These are phyloP conservation scores for Pichia pseudocactophila DNA, from an alignment of 805 yeast genomes.

Conservation along the genomic window DNA sequence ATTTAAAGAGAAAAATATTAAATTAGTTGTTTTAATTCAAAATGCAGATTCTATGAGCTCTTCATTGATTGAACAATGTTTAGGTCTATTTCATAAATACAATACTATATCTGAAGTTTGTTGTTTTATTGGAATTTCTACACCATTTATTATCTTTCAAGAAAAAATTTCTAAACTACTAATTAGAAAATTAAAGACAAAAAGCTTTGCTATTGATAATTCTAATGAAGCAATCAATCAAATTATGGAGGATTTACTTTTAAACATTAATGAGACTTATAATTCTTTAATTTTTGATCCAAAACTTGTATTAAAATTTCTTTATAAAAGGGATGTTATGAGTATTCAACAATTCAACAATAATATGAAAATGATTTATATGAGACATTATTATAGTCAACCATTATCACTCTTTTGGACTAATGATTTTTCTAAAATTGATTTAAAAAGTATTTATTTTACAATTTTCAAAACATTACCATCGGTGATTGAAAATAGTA, in stretches of 20 bases:
- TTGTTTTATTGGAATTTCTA: constrained; percentile 27
- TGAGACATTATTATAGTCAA: constrained; percentile 28
- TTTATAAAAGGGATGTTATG: constrained; percentile 18
- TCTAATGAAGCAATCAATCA: constrained; percentile 24
- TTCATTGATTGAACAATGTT: constrained; percentile 16
- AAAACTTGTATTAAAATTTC: constrained; percentile 20
- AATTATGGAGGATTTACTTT: constrained; percentile 25
- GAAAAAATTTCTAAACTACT: constrained; percentile 25
- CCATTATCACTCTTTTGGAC: constrained; percentile 28
- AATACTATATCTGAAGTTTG: constrained; percentile 13
- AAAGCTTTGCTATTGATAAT: constrained; percentile 24
- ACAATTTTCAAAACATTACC: constrained; percentile 23
- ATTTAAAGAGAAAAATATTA: constrained; percentile 9
- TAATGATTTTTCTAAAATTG: constrained; percentile 20
- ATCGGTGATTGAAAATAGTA: constrained; percentile 18
- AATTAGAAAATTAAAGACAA: constrained; percentile 18
- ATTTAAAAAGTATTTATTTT: constrained; percentile 18
- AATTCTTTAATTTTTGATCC: constrained; percentile 29
- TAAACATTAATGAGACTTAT: constrained; percentile 25
- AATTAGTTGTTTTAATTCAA: constrained; percentile 24
- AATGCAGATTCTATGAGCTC: constrained; percentile 30
- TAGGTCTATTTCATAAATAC: constrained; percentile 20
- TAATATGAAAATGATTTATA: constrained; percentile 25
- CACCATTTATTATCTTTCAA: constrained; percentile 27
- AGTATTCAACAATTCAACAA: constrained; percentile 25